Evolutionary conservation across 2,329 filamentous ascomycete genomes (phyloP), one percentile per base, ranked within the genome.

Genomic region (Pseudofabraea citricarpa): DNA sequence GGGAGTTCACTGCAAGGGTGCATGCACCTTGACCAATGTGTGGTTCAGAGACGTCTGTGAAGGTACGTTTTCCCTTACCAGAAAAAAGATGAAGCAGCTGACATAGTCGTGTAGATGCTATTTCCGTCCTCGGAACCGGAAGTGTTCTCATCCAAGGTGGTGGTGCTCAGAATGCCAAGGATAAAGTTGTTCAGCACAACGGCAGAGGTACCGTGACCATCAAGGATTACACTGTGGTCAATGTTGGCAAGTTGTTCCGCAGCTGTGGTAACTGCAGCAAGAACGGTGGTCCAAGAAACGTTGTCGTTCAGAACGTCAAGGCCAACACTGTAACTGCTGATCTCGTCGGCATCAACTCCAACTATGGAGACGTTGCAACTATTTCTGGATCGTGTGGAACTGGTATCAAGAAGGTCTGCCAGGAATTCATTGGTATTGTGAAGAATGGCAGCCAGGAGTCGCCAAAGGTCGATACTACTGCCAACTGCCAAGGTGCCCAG

Each of bases 1-100:
- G 58, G 73, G 67, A 41, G 66, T 76, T 22, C 72, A 76, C 60
- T 76, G 73, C 59, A 57, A 66, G 40, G 71, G 70, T 24, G 59
- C 66, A 13, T 74, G 72, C 57, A 71, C 65, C 6, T 56, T 73
- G 24, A 65, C 65, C 40, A 69, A 68, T 50, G 67, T 70, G 41
- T 70, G 67, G 66, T 72, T 32, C 29, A 32, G 29, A 32, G 29
- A 32, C 18, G 29, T 32, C 29, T 32, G 29, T 8, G 29, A 32
- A 13, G 29, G 29, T 32, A n/a, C 8, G 29, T 8, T 32, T 10
- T 64, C 61, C 56, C 59, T 24, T 62, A 61, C 32, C 8, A 1
- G 10, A 6, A 4, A 43, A 10, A 16, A 20, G n/a, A 26, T 3
- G 5, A 31, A 13, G 43, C 19, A 29, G 19, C 22, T n/a, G 21